These are phyloP conservation scores for Penicillium sp. DNA, from an alignment of 2,329 filamentous ascomycete genomes.

Conservation along the genomic window DNA sequence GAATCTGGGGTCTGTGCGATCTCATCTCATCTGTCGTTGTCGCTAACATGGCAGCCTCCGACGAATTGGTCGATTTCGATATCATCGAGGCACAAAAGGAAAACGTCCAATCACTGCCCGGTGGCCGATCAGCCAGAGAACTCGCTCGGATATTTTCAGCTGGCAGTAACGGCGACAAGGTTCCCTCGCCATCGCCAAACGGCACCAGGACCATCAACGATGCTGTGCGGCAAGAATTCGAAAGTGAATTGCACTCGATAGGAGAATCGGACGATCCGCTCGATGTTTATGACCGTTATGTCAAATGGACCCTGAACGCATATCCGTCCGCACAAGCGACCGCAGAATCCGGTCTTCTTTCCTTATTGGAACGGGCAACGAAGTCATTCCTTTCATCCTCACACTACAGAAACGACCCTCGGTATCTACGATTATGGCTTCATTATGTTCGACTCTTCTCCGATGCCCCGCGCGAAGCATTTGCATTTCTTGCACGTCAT, in stretches of 20 bases:
- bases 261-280: constrained; percentile 91
- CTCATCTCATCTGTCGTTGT: neutral
- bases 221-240: constrained; percentile 76
- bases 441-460: constrained; percentile 91
- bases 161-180: constrained; percentile 47
- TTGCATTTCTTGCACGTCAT: constrained; percentile 85
- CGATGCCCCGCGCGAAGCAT: constrained; percentile 88
- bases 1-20: neutral
- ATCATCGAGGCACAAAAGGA: constrained; percentile 96
- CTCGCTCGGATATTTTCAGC: constrained; percentile 70
- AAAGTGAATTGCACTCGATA: constrained; percentile 73
- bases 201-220: constrained; percentile 76
- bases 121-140: constrained; percentile 83
- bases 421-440: constrained; percentile 91
- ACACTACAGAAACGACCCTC: constrained; percentile 92
- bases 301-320: constrained; percentile 92
- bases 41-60: constrained; percentile 34
- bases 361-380: constrained; percentile 86
- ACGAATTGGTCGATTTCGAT: constrained; percentile 65
- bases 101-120: constrained; percentile 91
- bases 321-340: constrained; percentile 94
- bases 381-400: constrained; percentile 79
- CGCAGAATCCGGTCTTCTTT: constrained; percentile 82
- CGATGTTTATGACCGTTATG: constrained; percentile 93
- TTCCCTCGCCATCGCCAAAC: constrained; percentile 63